Evolutionary conservation across 805 yeast genomes (phyloP).

Genomic region (Debaryomyces maramus): DNA sequence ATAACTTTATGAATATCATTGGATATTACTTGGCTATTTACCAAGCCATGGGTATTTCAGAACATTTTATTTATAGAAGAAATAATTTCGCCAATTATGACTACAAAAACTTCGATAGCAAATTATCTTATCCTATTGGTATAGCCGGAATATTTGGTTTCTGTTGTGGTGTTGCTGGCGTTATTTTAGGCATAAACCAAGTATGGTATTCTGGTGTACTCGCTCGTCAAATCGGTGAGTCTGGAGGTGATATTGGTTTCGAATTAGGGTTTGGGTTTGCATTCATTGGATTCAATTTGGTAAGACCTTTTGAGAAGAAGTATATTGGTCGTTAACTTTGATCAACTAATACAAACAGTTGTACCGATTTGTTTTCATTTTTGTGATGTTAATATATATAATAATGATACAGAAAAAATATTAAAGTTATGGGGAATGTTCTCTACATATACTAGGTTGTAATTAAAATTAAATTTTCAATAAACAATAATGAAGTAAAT

Average conservation of each 20-base stretch:
- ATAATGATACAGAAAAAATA: too few species aligned
- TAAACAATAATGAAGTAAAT: too few species aligned
- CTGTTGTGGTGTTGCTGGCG: conserved; percentile 83
- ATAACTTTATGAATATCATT: conserved; percentile 86
- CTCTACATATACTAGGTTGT: too few species aligned
- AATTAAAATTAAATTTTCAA: too few species aligned
- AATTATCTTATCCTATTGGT: conserved; percentile 67
- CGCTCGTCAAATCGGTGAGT: conserved; percentile 57
- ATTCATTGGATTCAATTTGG: conserved; percentile 55
- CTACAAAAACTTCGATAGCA: conserved; percentile 59
- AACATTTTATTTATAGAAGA: conserved; percentile 77
- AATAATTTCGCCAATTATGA: conserved; percentile 62
- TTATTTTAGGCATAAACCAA: conserved; percentile 84
- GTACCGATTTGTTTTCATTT: too few species aligned
- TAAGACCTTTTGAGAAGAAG: conserved; percentile 67
- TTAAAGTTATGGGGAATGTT: too few species aligned
- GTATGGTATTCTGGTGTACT: conserved; percentile 78
- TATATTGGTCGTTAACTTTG: conserved; percentile 56
- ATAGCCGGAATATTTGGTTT: conserved; percentile 75
- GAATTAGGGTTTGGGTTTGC: conserved; percentile 72
- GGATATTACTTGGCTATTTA: conserved; percentile 90
- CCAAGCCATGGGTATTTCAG: conserved; percentile 70
- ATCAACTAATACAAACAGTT: too few species aligned
- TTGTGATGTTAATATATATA: too few species aligned
- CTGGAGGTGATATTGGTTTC: conserved; percentile 87